Conservation (phyloP, 768 basidiomycete genomes). For the Termitomyces titanicus region DNA sequence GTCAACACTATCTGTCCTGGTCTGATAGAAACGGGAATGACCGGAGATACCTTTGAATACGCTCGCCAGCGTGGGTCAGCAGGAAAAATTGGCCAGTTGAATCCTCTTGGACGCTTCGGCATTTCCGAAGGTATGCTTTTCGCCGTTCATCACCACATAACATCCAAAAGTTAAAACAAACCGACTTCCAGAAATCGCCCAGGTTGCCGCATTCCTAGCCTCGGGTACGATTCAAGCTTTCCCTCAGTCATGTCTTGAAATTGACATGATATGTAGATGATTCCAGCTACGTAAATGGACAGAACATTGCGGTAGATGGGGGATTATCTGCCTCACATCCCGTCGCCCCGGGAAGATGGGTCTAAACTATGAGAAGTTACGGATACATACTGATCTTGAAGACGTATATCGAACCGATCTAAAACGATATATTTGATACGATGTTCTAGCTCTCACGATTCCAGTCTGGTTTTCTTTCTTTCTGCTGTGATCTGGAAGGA, state of each 20-base stretch:
- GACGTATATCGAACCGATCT: not conserved
- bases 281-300: constrained; percentile 90
- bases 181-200: constrained; percentile 68
- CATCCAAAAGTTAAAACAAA: constrained; percentile 5
- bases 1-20: constrained; percentile 92
- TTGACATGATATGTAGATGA: constrained; percentile 49
- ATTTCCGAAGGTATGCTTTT: constrained; percentile 62
- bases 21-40: constrained; percentile 93
- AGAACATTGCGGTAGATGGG: constrained; percentile 84
- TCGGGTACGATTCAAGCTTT: constrained; percentile 52
- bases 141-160: not conserved
- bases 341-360: constrained; percentile 71
- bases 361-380: constrained; percentile 25
- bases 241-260: not conserved
- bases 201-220: constrained; percentile 80
- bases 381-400: not conserved
- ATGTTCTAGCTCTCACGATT: not conserved
- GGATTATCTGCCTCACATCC: constrained; percentile 80
- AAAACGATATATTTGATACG: not conserved
- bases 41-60: constrained; percentile 66
- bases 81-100: constrained; percentile 78
- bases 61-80: constrained; percentile 74
- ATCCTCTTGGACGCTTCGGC: constrained; percentile 81
- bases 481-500: too few relatives aligned
- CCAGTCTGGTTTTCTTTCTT: not conserved